These are phyloP conservation scores for Globisporangium irregulare DNA, from an alignment of 352 stramenopile species.

Conservation along the genomic window DNA sequence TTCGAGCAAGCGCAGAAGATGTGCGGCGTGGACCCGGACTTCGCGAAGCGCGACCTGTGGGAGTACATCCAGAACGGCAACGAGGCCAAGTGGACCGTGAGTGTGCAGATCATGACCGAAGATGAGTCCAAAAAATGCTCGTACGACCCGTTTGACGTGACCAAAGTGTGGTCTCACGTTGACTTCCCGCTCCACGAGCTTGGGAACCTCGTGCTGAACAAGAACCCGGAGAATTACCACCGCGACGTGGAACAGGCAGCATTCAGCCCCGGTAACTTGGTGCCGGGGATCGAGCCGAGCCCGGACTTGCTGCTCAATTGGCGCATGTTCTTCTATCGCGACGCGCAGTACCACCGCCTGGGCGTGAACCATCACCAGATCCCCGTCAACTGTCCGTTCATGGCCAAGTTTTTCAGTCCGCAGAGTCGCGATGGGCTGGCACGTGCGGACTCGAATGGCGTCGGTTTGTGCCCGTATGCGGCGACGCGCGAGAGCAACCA, in stretches of 20 bases:
- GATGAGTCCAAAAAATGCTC: slow-evolving; percentile 51
- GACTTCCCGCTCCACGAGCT: slow-evolving; percentile 86
- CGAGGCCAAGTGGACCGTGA: slow-evolving; percentile 84
- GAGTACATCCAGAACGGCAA: slow-evolving; percentile 81
- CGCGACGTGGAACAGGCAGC: slow-evolving; percentile 90
- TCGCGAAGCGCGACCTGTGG: slow-evolving; percentile 90
- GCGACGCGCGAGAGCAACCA: slow-evolving; percentile 10
- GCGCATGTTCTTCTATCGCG: slow-evolving; percentile 86
- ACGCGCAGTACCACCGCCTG: slow-evolving; percentile 85
- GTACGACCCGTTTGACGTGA: slow-evolving; percentile 92
- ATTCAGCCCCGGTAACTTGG: slow-evolving; percentile 86
- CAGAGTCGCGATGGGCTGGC: slow-evolving; percentile 11
- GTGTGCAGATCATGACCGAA: slow-evolving; percentile 90
- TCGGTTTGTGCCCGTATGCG: slow-evolving; percentile 14
- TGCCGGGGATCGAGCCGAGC: slow-evolving; percentile 86
- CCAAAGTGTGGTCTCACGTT: slow-evolving; percentile 89
- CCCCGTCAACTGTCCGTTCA: slow-evolving; percentile 81
- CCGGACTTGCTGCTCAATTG: slow-evolving; percentile 88
- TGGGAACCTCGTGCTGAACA: slow-evolving; percentile 87
- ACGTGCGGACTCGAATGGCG: slow-evolving; percentile 29
- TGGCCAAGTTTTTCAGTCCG: slow-evolving; percentile 25
- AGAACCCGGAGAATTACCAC: slow-evolving; percentile 92
- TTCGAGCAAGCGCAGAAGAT: slow-evolving; percentile 70
- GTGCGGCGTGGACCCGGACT: slow-evolving; percentile 76
- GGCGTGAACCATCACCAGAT: slow-evolving; percentile 88